Evolutionary conservation across 192 early-diverging fungal species (phyloP).

Genomic region (Tieghemiomyces parasiticus): DNA sequence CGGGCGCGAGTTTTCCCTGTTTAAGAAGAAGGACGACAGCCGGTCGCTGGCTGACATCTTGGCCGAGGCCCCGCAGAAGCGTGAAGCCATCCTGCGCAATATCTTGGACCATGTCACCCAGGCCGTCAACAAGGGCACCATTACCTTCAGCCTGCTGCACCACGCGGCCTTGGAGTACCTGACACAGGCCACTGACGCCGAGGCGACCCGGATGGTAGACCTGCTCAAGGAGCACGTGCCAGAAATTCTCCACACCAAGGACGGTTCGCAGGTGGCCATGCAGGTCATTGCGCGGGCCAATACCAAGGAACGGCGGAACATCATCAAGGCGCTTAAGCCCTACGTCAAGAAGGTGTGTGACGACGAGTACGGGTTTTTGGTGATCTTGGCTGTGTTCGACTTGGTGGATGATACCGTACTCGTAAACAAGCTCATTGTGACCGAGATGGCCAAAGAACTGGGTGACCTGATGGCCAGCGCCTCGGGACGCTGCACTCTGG

Average conservation of each 20-base stretch:
- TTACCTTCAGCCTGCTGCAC: slow-evolving; percentile 70
- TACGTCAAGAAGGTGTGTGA: slow-evolving; percentile 61
- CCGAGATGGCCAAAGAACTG: slow-evolving; percentile 24
- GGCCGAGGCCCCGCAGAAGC: slow-evolving; percentile 47
- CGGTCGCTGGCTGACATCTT: slow-evolving; percentile 37
- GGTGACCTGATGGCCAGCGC: slow-evolving; percentile 50
- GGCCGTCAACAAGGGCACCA: slow-evolving; percentile 63
- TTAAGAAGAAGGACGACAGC: slow-evolving; percentile 39
- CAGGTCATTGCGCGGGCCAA: slow-evolving; percentile 60
- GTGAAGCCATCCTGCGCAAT: slow-evolving; percentile 50
- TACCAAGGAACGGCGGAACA: slow-evolving; percentile 83
- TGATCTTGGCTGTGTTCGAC: slow-evolving; percentile 69
- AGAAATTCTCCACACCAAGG: slow-evolving; percentile 83
- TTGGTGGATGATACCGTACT: slow-evolving; percentile 88
- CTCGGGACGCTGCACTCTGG: slow-evolving; percentile 60
- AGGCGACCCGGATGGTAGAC: slow-evolving; percentile 53
- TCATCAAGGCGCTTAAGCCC: slow-evolving; percentile 72
- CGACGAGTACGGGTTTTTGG: slow-evolving; percentile 84
- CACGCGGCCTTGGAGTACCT: slow-evolving; percentile 77
- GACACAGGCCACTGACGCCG: slow-evolving; percentile 36
- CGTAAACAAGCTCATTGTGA: slow-evolving; percentile 57
- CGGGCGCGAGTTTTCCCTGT: slow-evolving; percentile 79
- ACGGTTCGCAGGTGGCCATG: slow-evolving; percentile 78
- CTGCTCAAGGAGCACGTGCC: slow-evolving; percentile 66
- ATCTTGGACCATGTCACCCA: slow-evolving; percentile 38